Conservation (phyloP, 192 early-diverging fungal species). For the Coemansia sp. region DNA sequence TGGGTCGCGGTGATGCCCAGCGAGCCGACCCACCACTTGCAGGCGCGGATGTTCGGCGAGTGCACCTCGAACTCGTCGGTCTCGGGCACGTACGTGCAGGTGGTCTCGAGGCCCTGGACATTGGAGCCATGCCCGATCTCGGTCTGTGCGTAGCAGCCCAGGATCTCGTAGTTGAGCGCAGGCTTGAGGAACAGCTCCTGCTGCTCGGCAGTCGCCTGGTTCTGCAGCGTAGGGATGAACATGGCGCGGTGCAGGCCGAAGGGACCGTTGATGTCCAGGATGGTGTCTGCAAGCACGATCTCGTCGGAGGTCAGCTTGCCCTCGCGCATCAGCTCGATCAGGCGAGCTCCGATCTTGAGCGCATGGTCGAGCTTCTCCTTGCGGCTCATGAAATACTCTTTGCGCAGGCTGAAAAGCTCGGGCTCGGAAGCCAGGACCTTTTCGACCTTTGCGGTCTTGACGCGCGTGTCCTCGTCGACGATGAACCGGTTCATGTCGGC, state of each 20-base stretch:
- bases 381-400: slow-evolving; percentile 70
- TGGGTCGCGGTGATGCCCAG: slow-evolving; percentile 77
- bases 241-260: slow-evolving; percentile 74
- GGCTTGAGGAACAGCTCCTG: slow-evolving; percentile 70
- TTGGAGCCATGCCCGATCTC: slow-evolving; percentile 70
- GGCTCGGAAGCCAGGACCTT: slow-evolving; percentile 65
- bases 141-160: slow-evolving; percentile 85
- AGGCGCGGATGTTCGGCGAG: slow-evolving; percentile 68
- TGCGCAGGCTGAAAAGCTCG: slow-evolving; percentile 63
- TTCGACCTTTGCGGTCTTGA: slow-evolving; percentile 57
- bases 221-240: slow-evolving; percentile 78
- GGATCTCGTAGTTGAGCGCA: slow-evolving; percentile 69
- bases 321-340: slow-evolving; percentile 59
- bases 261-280: slow-evolving; percentile 46
- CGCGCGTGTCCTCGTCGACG: slow-evolving; percentile 63
- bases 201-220: slow-evolving; percentile 76
- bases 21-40: slow-evolving; percentile 89
- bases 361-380: slow-evolving; percentile 63
- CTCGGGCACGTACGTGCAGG: slow-evolving; percentile 75
- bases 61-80: slow-evolving; percentile 87
- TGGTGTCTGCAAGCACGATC: slow-evolving; percentile 58
- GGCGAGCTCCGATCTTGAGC: slow-evolving; percentile 59
- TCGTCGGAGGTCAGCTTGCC: slow-evolving; percentile 31
- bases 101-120: slow-evolving; percentile 88
- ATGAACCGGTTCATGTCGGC: slow-evolving; percentile 66